phyloP scores from a whole-genome alignment of 257 asterid species.

The Solanum peruvianum region DNA sequence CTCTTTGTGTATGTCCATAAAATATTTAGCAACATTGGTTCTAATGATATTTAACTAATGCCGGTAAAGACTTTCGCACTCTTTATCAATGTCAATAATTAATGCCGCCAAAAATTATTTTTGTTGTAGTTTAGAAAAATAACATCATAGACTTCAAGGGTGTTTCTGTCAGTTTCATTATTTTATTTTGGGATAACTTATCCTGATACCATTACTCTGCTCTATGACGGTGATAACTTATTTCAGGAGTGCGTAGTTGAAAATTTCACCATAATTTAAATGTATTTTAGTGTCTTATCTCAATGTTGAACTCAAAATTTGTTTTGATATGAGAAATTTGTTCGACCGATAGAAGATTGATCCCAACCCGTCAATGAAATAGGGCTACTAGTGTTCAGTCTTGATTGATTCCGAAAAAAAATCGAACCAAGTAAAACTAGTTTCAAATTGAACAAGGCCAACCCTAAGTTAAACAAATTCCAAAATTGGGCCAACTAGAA shows the following conservation, averaged over 20 bases:
- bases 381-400: neutral
- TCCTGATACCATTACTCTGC: neutral
- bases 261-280: neutral
- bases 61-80: too few species aligned
- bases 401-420: neutral
- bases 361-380: neutral
- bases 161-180: neutral
- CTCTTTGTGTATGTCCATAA: too few species aligned
- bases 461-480: neutral
- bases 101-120: too few species aligned
- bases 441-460: neutral
- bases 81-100: too few species aligned
- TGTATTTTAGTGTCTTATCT: neutral
- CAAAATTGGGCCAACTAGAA: neutral
- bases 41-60: too few species aligned
- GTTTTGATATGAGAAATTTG: neutral
- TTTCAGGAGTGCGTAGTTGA: neutral
- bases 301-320: neutral
- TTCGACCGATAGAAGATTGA: neutral
- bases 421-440: neutral
- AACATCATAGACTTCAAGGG: neutral
- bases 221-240: neutral
- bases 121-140: neutral
- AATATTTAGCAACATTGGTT: too few species aligned
- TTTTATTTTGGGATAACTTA: neutral